Evolutionary conservation across 768 basidiomycete genomes (phyloP).

Genomic region (Pleurotus salmoneostramineus): DNA sequence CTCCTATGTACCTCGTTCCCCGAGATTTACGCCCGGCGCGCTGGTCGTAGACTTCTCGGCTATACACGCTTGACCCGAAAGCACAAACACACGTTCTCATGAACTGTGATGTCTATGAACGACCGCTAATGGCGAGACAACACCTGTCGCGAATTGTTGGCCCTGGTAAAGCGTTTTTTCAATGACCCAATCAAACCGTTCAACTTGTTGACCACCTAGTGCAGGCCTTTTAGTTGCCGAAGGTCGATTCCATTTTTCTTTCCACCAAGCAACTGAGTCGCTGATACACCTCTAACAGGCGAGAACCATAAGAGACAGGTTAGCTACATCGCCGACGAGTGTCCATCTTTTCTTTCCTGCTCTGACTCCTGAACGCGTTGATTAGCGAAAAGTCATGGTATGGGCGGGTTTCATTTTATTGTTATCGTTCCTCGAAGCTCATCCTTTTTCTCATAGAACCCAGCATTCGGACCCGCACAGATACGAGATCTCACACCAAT

Average conservation of each 20-base stretch:
- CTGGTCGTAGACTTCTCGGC: constrained; percentile 25
- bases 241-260: not conserved
- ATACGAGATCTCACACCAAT: constrained; percentile 53
- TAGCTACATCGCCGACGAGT: not conserved
- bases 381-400: constrained; percentile 42
- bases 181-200: not conserved
- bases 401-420: not conserved
- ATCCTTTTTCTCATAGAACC: constrained; percentile 37
- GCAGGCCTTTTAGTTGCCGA: not conserved
- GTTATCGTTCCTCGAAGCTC: not conserved
- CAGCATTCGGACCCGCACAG: constrained; percentile 60
- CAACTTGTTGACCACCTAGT: not conserved
- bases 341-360: not conserved
- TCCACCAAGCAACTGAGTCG: not conserved
- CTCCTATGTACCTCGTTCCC: too few relatives aligned
- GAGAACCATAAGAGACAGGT: constrained; percentile 46
- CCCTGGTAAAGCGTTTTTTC: constrained; percentile 20
- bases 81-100: constrained; percentile 64
- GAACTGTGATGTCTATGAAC: constrained; percentile 53
- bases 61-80: constrained; percentile 58
- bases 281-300: constrained; percentile 8
- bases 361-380: not conserved
- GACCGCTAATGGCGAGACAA: constrained; percentile 37
- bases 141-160: constrained; percentile 40
- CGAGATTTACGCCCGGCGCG: not conserved